These are phyloP conservation scores for Phytophthora melonis DNA, from an alignment of 352 stramenopile genomes.

Conservation along the genomic window DNA sequence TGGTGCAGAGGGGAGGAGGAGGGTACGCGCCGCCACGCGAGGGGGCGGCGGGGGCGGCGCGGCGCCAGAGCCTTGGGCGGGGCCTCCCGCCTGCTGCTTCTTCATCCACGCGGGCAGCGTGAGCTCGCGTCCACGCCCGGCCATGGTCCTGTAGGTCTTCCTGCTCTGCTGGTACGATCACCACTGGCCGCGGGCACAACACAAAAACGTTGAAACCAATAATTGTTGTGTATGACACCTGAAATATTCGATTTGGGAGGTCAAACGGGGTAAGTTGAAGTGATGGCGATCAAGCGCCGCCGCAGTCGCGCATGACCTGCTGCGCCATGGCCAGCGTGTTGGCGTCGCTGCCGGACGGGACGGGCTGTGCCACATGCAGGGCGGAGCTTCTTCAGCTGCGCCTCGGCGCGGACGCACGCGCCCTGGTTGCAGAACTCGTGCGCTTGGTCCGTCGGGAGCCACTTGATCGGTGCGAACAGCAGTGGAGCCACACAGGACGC, in stretches of 20 bases:
- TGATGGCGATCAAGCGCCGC: background rate
- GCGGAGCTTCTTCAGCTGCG: conserved; percentile 37
- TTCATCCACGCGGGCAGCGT: conserved; percentile 92
- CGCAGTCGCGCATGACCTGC: conserved; percentile 59
- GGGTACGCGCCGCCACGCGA: too few species aligned
- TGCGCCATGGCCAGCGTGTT: conserved; percentile 50
- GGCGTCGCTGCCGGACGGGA: conserved; percentile 42
- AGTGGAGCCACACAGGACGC: conserved; percentile 39
- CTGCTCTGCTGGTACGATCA: conserved; percentile 31
- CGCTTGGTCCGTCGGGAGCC: conserved; percentile 30
- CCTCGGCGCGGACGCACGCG: conserved; percentile 38
- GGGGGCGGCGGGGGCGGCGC: conserved; percentile 6
- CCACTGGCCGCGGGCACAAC: conserved; percentile 15
- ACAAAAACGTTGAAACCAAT: background rate
- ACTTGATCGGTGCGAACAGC: conserved; percentile 51
- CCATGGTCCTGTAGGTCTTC: conserved; percentile 49
- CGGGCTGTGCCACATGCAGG: conserved; percentile 53
- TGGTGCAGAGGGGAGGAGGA: background rate
- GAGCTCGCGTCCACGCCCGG: conserved; percentile 83
- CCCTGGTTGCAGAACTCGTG: conserved; percentile 55
- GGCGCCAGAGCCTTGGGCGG: conserved; percentile 5
- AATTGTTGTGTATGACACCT: background rate
- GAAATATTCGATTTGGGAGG: background rate
- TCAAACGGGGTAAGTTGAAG: background rate
- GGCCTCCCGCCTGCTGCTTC: conserved; percentile 63